Evolutionary conservation across 306 rosid species (phyloP), one percentile per base, ranked within the genome.

Genomic region (Hylodesmum podocarpum): DNA sequence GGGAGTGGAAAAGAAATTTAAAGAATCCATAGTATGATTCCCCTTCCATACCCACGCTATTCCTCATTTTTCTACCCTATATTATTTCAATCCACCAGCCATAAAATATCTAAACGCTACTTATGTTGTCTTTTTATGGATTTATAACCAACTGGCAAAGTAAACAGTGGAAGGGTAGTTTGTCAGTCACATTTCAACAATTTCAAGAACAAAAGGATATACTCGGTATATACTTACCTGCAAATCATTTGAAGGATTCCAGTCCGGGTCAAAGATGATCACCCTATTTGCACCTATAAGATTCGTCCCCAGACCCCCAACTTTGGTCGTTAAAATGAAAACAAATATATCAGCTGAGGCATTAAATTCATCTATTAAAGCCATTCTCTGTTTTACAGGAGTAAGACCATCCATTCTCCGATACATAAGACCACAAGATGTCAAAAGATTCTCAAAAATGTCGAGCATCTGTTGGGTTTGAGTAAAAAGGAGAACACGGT

Each of bases 401-500:
- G 99, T 91, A 70, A 79, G 84, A 68, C 99, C 97, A 79, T 95
- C 99, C 99, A 92, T 90, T 86, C 99, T 89, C 73, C 97, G 87
- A 80, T 89, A 95, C 72, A 58, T 72, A 81, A 89, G 90, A 53
- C 92, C 90, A 86, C 77, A 58, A 78, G 73, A 59, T 13, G 87
- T 79, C 84, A 92, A 63, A 87, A 83, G 87, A 55, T 31, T 91
- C 84, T 92, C 96, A 74, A 95, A 75, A 84, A 95, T 92, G 67
- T 95, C 96, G 58, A 95, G 98, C 97, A 95, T 92, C 83, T 95
- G 98, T 65, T 95, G 98, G 66, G 97, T 92, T 79, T 95, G 99
- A 36, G 92, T 21, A 59, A 95, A 95, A 55, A 95, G 96, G 84
- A 95, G 99, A 87, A 91, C 99, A 14, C 94, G 91, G 66, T 95